Base-by-base conservation (phyloP, 352 stramenopile genomes). In the Phytopythium aichiense region DNA sequence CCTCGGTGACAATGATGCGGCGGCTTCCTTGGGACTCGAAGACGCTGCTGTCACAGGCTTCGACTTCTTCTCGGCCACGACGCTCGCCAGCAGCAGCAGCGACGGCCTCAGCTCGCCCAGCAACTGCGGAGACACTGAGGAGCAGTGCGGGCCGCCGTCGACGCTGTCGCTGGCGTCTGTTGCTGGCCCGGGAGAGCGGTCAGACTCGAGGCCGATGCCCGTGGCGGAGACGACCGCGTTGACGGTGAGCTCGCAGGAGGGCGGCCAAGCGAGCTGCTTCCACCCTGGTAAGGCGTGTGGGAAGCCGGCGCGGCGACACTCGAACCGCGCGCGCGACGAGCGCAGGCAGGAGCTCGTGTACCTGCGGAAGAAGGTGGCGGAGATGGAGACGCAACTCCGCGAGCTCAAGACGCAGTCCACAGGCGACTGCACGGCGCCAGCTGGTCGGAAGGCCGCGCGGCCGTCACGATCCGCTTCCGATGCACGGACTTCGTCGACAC, bases 321-420 rank as follows among this genome's bases (percentile, higher is more conserved):
- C 70, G 7, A 77, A 74, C 25, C 64, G 64, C 22, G 70, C 67
- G 33, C 56, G 67, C 52, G 70, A 77, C 35, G 70, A 68, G 0
- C 60, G 64, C 6, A 61, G 67, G 22, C 64, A 74, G 37, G 73
- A 81, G 50, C 64, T 81, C 23, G 58, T 78, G 35, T 74, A 74
- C 38, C 48, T 81, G 45, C 53, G 73, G 7, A 64, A 78, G 48
- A 77, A 78, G 68, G 65, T 74, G 37, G 67, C 58, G 37, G 65
- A 76, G 37, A 60, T 81, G 52, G 69, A 79, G 61, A 35, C 66
- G 37, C 63, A 79, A 28, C 56, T 77, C 53, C 61, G 63, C 18
- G 45, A 72, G 58, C 33, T 80, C 23, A 74, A 77, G 56, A 54
- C 58, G 28, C 61, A 64, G 25, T 30, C 62, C 7, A 71, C 46